Conservation (phyloP, 139 green algal species). For the Deuterostichococcus epilithicus region DNA sequence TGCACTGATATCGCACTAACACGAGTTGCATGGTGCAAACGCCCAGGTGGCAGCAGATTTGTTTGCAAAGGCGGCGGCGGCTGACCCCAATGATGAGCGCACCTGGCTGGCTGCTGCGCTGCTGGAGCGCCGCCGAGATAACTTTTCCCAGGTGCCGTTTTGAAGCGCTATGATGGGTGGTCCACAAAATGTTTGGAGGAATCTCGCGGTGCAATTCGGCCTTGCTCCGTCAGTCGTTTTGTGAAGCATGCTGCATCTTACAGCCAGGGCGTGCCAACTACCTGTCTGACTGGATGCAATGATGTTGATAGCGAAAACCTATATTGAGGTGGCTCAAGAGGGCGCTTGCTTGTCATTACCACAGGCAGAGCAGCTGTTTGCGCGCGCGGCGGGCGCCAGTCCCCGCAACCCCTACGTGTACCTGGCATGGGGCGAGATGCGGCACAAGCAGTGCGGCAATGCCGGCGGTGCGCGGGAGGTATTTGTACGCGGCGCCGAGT, state of each 20-base stretch:
- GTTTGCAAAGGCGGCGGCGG: slow-evolving; percentile 13
- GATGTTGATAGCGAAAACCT: too few relatives aligned
- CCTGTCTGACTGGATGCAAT: too few relatives aligned
- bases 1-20: too few relatives aligned
- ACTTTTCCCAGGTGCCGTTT: background rate
- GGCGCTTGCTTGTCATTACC: background rate
- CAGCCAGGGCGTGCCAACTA: too few relatives aligned
- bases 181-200: too few relatives aligned
- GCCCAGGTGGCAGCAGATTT: slow-evolving; percentile 26
- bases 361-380: background rate
- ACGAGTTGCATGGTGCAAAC: background rate
- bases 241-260: too few relatives aligned
- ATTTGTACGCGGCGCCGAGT: slow-evolving; percentile 34
- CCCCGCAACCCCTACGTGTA: slow-evolving; percentile 67
- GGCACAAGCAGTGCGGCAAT: slow-evolving; percentile 8
- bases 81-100: slow-evolving; percentile 41
- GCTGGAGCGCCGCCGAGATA: slow-evolving; percentile 51
- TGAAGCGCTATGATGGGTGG: too few relatives aligned
- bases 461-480: slow-evolving; percentile 26
- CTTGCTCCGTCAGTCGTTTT: too few relatives aligned
- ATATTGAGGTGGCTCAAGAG: too few relatives aligned
- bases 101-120: slow-evolving; percentile 72
- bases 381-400: slow-evolving; percentile 35
- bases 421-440: slow-evolving; percentile 35
- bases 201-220: too few relatives aligned